A percentile compares a stretch with the other conserved stretches of the same genome.
Evolutionary conservation across 805 yeast genomes (phyloP).

Genomic region (Cyberlindnera petersonii): DNA sequence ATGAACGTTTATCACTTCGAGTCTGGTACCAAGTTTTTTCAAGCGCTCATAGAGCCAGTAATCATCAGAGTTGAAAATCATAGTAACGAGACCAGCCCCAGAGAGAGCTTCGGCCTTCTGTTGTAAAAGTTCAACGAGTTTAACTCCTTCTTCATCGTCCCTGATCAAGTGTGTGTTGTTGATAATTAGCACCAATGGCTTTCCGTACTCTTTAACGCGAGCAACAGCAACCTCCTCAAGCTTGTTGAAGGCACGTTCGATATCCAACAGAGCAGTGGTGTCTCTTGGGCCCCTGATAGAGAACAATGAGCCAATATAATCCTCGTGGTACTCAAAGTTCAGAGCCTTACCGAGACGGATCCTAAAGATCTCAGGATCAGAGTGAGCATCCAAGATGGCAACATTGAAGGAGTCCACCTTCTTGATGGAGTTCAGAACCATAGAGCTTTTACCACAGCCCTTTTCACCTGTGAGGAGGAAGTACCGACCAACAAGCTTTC

Average conservation of each 20-base stretch:
- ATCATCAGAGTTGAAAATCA: constrained; percentile 77
- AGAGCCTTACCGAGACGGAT: constrained; percentile 73
- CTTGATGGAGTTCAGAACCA: constrained; percentile 67
- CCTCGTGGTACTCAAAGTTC: constrained; percentile 71
- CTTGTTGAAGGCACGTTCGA: constrained; percentile 76
- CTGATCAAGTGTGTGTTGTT: constrained; percentile 73
- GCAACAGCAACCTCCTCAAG: constrained; percentile 66
- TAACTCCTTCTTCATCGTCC: constrained; percentile 69
- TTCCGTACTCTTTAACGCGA: constrained; percentile 37
- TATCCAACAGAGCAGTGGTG: constrained; percentile 75
- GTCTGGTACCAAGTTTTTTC: constrained; percentile 64
- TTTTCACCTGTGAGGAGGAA: constrained; percentile 75
- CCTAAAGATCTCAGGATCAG: constrained; percentile 80
- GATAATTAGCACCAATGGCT: constrained; percentile 65
- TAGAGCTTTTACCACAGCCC: constrained; percentile 81
- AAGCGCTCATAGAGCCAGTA: constrained; percentile 83
- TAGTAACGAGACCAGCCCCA: constrained; percentile 49
- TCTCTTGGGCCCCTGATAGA: constrained; percentile 83
- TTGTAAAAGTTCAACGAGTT: constrained; percentile 68
- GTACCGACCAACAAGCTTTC: constrained; percentile 64
- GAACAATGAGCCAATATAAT: constrained; percentile 77
- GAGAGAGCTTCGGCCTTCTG: constrained; percentile 79
- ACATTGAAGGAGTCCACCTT: constrained; percentile 61
- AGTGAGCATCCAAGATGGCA: constrained; percentile 74
- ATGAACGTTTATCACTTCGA: constrained; percentile 66